phyloP scores from a whole-genome alignment of 805 yeast genomes.

The Metschnikowia kofuensis region DNA sequence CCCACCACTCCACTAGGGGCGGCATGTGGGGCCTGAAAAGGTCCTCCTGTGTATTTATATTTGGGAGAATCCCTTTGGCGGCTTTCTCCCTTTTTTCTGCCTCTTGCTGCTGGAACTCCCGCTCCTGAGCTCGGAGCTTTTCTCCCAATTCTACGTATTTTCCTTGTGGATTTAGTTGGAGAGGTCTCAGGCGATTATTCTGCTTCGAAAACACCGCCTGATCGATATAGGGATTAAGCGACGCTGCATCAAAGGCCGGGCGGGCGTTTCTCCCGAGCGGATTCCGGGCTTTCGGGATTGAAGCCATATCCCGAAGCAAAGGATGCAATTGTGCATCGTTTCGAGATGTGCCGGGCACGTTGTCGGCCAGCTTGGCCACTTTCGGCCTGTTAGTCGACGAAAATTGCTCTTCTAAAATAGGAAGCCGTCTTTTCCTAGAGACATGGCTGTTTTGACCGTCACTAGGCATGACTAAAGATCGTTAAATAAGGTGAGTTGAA shows the following conservation, averaged over 20 bases:
- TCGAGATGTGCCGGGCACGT: background rate
- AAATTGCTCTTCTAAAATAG: background rate
- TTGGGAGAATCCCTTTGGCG: constrained; percentile 48
- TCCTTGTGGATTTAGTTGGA: constrained; percentile 60
- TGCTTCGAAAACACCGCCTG: constrained; percentile 17
- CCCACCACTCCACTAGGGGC: constrained; percentile 90
- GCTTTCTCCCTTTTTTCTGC: constrained; percentile 33
- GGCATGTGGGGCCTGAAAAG: constrained; percentile 47
- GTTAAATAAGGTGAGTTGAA: too few relatives aligned
- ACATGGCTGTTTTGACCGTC: too few relatives aligned
- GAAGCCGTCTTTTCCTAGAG: background rate
- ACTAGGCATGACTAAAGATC: too few relatives aligned
- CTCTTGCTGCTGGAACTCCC: constrained; percentile 8
- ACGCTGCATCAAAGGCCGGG: constrained; percentile 30
- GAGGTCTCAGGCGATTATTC: constrained; percentile 26
- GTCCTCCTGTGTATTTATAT: constrained; percentile 54
- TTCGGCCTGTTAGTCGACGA: background rate
- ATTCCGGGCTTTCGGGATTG: constrained; percentile 25
- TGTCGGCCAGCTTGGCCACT: background rate
- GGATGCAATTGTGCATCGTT: constrained; percentile 29
- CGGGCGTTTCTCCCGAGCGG: constrained; percentile 30
- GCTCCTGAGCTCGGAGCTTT: constrained; percentile 41
- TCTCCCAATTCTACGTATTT: constrained; percentile 57
- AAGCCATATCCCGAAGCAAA: constrained; percentile 27
- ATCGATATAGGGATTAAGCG: constrained; percentile 39